Percentiles rank a stretch among this genome's conserved stretches.
Evolutionary conservation across 805 yeast species (phyloP).

Genomic region (Priceomyces medius): DNA sequence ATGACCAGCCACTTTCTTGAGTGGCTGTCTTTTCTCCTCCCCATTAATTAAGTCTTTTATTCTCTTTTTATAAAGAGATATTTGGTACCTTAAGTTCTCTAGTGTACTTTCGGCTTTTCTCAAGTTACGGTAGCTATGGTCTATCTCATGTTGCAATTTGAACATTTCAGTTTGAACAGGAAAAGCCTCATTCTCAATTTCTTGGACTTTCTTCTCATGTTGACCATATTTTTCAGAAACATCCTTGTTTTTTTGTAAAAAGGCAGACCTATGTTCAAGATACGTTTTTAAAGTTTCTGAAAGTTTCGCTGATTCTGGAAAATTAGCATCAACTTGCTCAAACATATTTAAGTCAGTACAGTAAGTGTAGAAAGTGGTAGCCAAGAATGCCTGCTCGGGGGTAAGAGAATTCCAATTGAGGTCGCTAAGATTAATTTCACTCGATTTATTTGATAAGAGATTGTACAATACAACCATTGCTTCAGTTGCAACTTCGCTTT

Average conservation of each 20-base stretch:
- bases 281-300: slow-evolving; percentile 60
- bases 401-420: slow-evolving; percentile 69
- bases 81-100: slow-evolving; percentile 8
- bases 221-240: slow-evolving; percentile 19
- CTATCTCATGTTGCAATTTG: slow-evolving; percentile 20
- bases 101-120: slow-evolving; percentile 6
- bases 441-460: slow-evolving; percentile 59
- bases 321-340: slow-evolving; percentile 61
- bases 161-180: slow-evolving; percentile 16
- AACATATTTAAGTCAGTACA: slow-evolving; percentile 54
- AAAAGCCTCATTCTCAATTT: slow-evolving; percentile 16
- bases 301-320: slow-evolving; percentile 77
- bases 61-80: slow-evolving; percentile 7
- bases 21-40: slow-evolving; percentile 2
- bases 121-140: slow-evolving; percentile 8
- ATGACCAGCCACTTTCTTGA: slow-evolving; percentile 10
- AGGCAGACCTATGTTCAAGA: slow-evolving; percentile 44
- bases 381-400: slow-evolving; percentile 71
- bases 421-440: slow-evolving; percentile 58
- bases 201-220: slow-evolving; percentile 14
- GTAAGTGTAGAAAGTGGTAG: slow-evolving; percentile 63
- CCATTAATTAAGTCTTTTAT: slow-evolving; percentile 6
- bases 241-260: slow-evolving; percentile 21
- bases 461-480: slow-evolving; percentile 67
- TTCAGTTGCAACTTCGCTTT: slow-evolving; percentile 61